Evolutionary conservation across 2,329 filamentous ascomycete species (phyloP), one percentile per base, ranked within the genome.

Genomic region (Myriosclerotinia scirpicola): DNA sequence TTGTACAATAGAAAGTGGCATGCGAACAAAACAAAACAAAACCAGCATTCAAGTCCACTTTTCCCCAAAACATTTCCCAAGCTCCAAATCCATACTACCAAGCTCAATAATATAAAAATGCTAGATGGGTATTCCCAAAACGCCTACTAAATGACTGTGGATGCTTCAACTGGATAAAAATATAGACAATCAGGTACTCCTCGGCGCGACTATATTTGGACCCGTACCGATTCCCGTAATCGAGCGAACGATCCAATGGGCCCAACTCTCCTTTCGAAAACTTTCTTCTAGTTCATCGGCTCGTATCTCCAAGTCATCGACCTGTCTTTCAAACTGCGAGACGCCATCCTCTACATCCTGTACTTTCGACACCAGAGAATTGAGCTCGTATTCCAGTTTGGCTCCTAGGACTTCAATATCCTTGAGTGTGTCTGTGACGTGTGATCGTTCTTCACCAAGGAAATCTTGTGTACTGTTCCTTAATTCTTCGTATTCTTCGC

Each of bases 301-400:
- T 50, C 87, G 81, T 52, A 78, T 82, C 80, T 90, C 91, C 59
- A 92, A 84, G 64, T 91, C 88, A 55, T 84, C 81, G 1, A 95
- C 90, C 76, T 93, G 90, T 59, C 85, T 83, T 77, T 93, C 91
- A 77, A 96, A 96, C 69, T 93, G 90, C 14, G 80, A 80, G 0
- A 96, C 87, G 0, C 90, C 91, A 69, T 92, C 90, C 75, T 97
- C 93, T 11, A 97, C 90, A 75, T 98, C 94, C 73, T 91, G 85
- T 12, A 97, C 89, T 73, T 92, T 92, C 58, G 88, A 87, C 59
- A 87, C 83, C n/a, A 98, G 81, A 20, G 88, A 87, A 68, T 90
- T 86, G 69, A 97, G 89, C 80, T 97, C 94, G 77, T 98, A 98
- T 74, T 98, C 93, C 65, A 98, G 82, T 78, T 93, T 93, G 26